Conservation (phyloP, 495 filamentous ascomycete genomes). For the Penicillium daleae region DNA sequence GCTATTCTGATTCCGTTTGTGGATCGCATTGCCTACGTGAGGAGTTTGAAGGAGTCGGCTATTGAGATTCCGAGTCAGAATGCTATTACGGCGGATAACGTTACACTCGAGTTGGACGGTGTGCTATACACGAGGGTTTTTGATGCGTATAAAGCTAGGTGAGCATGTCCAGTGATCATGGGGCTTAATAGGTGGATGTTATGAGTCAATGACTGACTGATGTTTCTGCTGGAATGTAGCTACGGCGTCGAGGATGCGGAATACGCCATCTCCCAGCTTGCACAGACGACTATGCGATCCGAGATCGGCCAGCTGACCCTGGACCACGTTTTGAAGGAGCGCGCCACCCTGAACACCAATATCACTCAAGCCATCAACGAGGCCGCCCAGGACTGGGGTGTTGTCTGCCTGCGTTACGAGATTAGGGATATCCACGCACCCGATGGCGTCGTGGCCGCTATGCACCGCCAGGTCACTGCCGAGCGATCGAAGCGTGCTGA, state of each 20-base stretch:
- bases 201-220: background rate
- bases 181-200: background rate
- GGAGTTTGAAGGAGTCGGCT: conserved; percentile 92
- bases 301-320: conserved; percentile 96
- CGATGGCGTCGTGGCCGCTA: conserved; percentile 87
- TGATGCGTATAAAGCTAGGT: conserved; percentile 97
- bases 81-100: conserved; percentile 98
- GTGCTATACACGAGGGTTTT: conserved; percentile 94
- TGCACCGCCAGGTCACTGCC: conserved; percentile 97
- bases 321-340: conserved; percentile 97
- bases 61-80: conserved; percentile 96
- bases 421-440: conserved; percentile 98
- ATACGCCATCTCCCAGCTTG: conserved; percentile 96
- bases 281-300: conserved; percentile 97
- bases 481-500: conserved; percentile 96
- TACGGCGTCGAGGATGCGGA: conserved; percentile 99
- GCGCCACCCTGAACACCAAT: conserved; percentile 91
- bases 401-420: conserved; percentile 94
- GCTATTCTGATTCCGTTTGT: conserved; percentile 88
- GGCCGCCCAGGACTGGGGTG: conserved; percentile 93
- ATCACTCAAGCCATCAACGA: conserved; percentile 99
- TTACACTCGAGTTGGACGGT: conserved; percentile 93
- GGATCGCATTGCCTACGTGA: conserved; percentile 97
- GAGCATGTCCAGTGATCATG: conserved; percentile 21
- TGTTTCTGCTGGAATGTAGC: conserved; percentile 46